phyloP scores from a whole-genome alignment of 108 stramenopile genomes.

The Mediolabrus comicus region DNA sequence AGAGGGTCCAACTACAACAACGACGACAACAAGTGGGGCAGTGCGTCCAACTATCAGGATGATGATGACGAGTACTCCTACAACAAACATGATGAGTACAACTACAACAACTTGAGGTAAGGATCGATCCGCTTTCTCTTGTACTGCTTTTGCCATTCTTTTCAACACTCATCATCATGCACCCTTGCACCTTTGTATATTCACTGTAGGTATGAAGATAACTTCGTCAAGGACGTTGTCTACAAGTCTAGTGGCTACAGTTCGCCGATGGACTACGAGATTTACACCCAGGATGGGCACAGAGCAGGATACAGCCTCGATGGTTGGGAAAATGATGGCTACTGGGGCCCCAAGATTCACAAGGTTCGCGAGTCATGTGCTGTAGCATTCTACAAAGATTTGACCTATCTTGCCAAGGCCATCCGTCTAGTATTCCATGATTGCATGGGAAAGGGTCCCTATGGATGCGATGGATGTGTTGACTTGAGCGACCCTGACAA shows the following conservation, averaged over 20 bases:
- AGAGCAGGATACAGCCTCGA: constrained; percentile 4
- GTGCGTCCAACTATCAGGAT: background rate
- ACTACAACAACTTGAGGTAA: background rate
- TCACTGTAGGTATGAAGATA: background rate
- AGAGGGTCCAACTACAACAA: background rate
- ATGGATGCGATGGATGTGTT: constrained; percentile 60
- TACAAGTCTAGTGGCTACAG: background rate
- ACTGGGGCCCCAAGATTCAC: constrained; percentile 8
- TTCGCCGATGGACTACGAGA: background rate
- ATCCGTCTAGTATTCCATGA: constrained; percentile 57
- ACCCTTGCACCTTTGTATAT: background rate
- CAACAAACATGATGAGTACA: background rate
- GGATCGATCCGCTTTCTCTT: background rate
- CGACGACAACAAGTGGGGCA: background rate
- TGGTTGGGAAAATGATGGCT: constrained; percentile 14
- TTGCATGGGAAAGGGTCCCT: constrained; percentile 36
- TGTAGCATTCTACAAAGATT: background rate
- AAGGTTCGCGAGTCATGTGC: constrained; percentile 11
- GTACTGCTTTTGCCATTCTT: too few species aligned
- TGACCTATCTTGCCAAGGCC: constrained; percentile 28
- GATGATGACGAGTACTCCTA: background rate
- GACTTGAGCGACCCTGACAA: constrained; percentile 53
- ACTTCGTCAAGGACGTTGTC: background rate
- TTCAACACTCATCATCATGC: too few species aligned
- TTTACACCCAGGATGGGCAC: constrained; percentile 1